phyloP scores from a whole-genome alignment of 305 asterid species.

The Fraxinus dipetala region DNA sequence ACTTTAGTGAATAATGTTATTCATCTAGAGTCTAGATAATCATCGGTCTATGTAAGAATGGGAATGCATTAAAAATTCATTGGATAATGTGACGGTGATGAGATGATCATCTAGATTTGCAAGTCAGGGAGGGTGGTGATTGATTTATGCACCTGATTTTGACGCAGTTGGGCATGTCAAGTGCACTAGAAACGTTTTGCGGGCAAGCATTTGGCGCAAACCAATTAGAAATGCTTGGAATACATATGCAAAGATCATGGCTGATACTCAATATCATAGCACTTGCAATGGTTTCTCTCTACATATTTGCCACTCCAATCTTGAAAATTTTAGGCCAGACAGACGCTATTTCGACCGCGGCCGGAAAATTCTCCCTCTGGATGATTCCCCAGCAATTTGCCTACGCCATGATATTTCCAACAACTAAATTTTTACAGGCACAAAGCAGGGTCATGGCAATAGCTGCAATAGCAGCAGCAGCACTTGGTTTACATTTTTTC shows the following conservation, averaged over 20 bases:
- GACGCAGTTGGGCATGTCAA: slow-evolving; percentile 54
- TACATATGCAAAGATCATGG: slow-evolving; percentile 66
- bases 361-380: slow-evolving; percentile 23
- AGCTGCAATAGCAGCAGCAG: slow-evolving; percentile 25
- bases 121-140: background rate
- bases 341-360: slow-evolving; percentile 3
- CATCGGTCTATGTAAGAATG: background rate
- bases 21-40: background rate
- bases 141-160: slow-evolving; percentile 7
- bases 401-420: slow-evolving; percentile 20
- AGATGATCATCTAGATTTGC: background rate
- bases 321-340: slow-evolving; percentile 48
- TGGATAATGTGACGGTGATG: background rate
- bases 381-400: slow-evolving; percentile 36
- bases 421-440: slow-evolving; percentile 29
- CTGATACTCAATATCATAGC: slow-evolving; percentile 41
- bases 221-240: slow-evolving; percentile 46
- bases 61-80: background rate
- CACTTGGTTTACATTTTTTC: slow-evolving; percentile 16
- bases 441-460: slow-evolving; percentile 28
- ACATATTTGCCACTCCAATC: slow-evolving; percentile 44
- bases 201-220: slow-evolving; percentile 75
- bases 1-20: background rate
- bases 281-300: slow-evolving; percentile 27
- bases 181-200: slow-evolving; percentile 70